Conservation (phyloP, 805 yeast species). For the Metschnikowia sp. region DNA sequence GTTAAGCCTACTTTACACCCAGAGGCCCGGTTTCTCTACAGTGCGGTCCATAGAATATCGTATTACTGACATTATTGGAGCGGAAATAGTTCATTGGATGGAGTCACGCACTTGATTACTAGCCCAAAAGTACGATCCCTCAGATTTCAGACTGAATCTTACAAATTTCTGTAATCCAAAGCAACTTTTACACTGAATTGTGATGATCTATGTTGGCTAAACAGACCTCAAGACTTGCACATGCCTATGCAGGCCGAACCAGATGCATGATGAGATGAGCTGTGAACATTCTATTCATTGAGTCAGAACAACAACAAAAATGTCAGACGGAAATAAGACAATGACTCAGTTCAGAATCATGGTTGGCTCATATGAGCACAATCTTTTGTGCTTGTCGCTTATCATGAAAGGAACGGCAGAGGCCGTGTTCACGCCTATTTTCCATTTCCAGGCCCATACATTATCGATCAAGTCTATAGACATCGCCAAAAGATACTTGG, state of each 20-base stretch:
- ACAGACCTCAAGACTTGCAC: not conserved
- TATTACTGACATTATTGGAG: too few species aligned
- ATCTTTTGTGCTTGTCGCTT: slow-evolving; percentile 76
- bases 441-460: slow-evolving; percentile 94
- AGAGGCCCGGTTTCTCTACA: too few species aligned
- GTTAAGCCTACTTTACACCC: too few species aligned
- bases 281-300: not conserved
- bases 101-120: too few species aligned
- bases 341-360: slow-evolving; percentile 64
- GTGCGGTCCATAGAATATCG: too few species aligned
- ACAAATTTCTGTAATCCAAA: too few species aligned
- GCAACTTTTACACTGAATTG: too few species aligned
- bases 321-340: slow-evolving; percentile 9
- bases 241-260: slow-evolving; percentile 2
- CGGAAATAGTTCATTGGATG: too few species aligned
- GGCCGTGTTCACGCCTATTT: slow-evolving; percentile 74
- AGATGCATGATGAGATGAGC: slow-evolving; percentile 8
- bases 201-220: too few species aligned
- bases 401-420: slow-evolving; percentile 55
- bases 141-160: too few species aligned
- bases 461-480: slow-evolving; percentile 84
- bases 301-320: not conserved
- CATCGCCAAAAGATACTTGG: slow-evolving; percentile 76
- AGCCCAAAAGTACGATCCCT: too few species aligned
- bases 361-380: slow-evolving; percentile 96